These are phyloP conservation scores for Quercus dentata DNA, from an alignment of 306 rosid species.

Conservation along the genomic window DNA sequence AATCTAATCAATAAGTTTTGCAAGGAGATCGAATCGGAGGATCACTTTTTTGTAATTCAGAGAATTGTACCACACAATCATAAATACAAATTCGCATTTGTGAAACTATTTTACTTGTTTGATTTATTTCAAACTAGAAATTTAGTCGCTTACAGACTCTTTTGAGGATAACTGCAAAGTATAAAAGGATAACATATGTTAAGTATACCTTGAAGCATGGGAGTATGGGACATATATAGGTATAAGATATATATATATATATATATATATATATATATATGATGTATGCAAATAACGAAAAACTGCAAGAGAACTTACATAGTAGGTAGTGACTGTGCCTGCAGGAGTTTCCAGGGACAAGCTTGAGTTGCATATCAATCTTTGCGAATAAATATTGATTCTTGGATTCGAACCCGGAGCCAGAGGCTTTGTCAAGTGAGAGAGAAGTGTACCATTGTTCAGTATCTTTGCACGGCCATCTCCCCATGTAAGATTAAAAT, in stretches of 20 bases:
- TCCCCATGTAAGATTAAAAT: conserved; percentile 65
- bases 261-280: too few species aligned
- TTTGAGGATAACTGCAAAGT: conserved; percentile 50
- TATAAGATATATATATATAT: too few species aligned
- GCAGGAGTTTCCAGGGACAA: conserved; percentile 70
- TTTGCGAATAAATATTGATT: conserved; percentile 56
- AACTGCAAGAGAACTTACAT: conserved; percentile 27
- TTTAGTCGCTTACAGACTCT: conserved; percentile 18
- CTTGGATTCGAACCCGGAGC: conserved; percentile 68
- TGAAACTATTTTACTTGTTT: too few species aligned
- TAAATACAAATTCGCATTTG: too few species aligned
- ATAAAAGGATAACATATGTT: background rate
- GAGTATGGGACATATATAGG: too few species aligned
- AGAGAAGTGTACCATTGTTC: conserved; percentile 54
- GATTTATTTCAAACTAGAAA: too few species aligned
- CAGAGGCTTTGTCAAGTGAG: conserved; percentile 55
- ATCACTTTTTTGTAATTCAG: too few species aligned
- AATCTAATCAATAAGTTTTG: too few species aligned
- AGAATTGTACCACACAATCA: too few species aligned
- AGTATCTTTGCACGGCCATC: conserved; percentile 62
- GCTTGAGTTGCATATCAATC: conserved; percentile 78
- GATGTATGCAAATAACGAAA: background rate
- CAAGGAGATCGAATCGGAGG: too few species aligned
- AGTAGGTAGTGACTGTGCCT: conserved; percentile 77
- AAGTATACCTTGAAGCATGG: background rate